These are phyloP conservation scores for Salmacisia buchloeana DNA, from an alignment of 1,284 basidiomycete genomes.

Conservation along the genomic window DNA sequence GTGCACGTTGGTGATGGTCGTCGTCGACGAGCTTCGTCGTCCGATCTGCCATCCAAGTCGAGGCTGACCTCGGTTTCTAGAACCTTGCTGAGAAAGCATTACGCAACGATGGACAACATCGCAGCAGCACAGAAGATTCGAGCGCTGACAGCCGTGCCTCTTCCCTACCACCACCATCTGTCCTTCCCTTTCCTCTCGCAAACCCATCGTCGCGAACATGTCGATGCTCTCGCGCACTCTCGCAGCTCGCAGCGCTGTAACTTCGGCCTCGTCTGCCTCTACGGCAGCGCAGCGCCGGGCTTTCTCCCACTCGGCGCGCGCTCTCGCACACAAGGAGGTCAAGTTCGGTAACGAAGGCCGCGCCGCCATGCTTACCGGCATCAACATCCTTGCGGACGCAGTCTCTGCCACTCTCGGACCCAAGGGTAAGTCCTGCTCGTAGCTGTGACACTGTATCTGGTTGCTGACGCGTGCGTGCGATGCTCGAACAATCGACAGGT, in stretches of 20 bases:
- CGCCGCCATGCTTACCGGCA: constrained; percentile 87
- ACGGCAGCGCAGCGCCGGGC: constrained; percentile 2
- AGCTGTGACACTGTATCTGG: too few species aligned
- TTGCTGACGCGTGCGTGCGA: too few species aligned
- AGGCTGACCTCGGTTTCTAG: too few species aligned
- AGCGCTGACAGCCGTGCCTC: too few species aligned
- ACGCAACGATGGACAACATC: too few species aligned
- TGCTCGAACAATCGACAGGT: constrained; percentile 56
- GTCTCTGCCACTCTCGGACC: constrained; percentile 88
- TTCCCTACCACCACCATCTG: constrained; percentile 13
- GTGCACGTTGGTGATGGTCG: neutral
- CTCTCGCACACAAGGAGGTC: constrained; percentile 71
- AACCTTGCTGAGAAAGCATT: too few species aligned
- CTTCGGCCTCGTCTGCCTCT: constrained; percentile 2
- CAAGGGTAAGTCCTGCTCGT: constrained; percentile 70
- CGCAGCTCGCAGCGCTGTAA: constrained; percentile 24
- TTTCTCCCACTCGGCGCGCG: constrained; percentile 29
- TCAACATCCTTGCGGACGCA: constrained; percentile 75
- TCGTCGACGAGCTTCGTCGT: neutral
- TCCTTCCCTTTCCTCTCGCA: constrained; percentile 8
- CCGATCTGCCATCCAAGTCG: too few species aligned
- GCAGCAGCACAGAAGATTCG: too few species aligned
- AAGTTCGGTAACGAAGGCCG: constrained; percentile 94
- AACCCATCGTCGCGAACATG: constrained; percentile 7
- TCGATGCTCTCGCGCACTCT: constrained; percentile 9